phyloP scores from a whole-genome alignment of 2,329 filamentous ascomycete species.

The Zymoseptoria tritici region DNA sequence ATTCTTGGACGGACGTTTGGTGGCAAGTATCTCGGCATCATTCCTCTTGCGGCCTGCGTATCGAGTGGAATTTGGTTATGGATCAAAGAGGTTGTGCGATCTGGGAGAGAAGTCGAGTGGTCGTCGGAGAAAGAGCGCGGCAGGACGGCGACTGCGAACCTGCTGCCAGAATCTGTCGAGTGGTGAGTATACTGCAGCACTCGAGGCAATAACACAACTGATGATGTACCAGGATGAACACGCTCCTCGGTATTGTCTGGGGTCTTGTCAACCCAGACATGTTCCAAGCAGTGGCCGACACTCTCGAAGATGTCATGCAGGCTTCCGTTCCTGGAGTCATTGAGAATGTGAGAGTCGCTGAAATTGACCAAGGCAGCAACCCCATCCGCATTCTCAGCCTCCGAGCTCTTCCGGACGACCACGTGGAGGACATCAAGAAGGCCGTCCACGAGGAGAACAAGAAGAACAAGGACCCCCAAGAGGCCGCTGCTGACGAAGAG shows the following conservation, averaged over 20 bases:
- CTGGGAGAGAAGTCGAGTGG: conserved; percentile 81
- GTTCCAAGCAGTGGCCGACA: conserved; percentile 88
- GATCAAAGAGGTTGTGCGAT: conserved; percentile 78
- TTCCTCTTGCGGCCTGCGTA: conserved; percentile 65
- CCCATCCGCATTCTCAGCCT: conserved; percentile 82
- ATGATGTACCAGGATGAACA: conserved; percentile 58
- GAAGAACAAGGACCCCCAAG: conserved; percentile 75
- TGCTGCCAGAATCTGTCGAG: conserved; percentile 82
- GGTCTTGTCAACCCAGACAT: conserved; percentile 90
- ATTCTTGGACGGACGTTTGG: conserved; percentile 74
- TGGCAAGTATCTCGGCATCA: conserved; percentile 65
- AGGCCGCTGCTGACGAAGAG: conserved; percentile 80
- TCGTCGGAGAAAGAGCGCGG: conserved; percentile 77
- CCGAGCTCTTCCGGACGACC: conserved; percentile 71
- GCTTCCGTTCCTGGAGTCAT: conserved; percentile 85
- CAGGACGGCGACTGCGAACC: conserved; percentile 72
- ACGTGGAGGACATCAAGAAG: conserved; percentile 74
- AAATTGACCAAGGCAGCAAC: conserved; percentile 90
- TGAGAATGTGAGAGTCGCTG: conserved; percentile 88
- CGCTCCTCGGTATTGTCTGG: conserved; percentile 76
- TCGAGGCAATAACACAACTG: background rate
- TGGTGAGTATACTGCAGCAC: conserved; percentile 47
- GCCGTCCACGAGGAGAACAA: conserved; percentile 71
- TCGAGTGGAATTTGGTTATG: conserved; percentile 77
- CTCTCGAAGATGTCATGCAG: conserved; percentile 91